Conservation (phyloP, 768 basidiomycete genomes). For the Pleurotus ostreatus region DNA sequence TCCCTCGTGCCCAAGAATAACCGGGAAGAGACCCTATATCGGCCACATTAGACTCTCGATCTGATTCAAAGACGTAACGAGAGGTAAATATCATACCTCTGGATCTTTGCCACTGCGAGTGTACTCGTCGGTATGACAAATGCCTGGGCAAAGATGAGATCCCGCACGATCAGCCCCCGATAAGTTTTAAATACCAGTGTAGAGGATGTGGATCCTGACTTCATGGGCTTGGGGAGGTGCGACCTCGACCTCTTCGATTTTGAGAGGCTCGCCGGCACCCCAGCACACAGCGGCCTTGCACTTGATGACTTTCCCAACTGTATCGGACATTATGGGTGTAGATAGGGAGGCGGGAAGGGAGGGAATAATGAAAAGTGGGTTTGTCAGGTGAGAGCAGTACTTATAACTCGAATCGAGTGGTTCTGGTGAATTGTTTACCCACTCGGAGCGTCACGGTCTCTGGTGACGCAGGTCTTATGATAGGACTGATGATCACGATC, state of each 20-base stretch:
- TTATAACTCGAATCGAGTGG: slow-evolving; percentile 1
- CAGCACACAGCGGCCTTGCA: slow-evolving; percentile 96
- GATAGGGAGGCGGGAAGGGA: slow-evolving; percentile 17
- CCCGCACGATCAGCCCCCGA: neutral
- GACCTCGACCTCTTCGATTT: slow-evolving; percentile 90
- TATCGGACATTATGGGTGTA: slow-evolving; percentile 56
- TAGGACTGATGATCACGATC: slow-evolving; percentile 7
- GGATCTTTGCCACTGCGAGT: slow-evolving; percentile 94
- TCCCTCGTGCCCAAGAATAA: slow-evolving; percentile 94
- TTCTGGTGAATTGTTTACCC: neutral
- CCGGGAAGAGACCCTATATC: slow-evolving; percentile 78
- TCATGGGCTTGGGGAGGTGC: slow-evolving; percentile 87
- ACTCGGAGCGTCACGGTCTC: slow-evolving; percentile 1
- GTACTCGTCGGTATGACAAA: slow-evolving; percentile 99
- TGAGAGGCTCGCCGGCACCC: slow-evolving; percentile 83
- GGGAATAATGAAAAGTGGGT: slow-evolving; percentile 15
- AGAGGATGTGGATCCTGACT: slow-evolving; percentile 88
- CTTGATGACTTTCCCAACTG: slow-evolving; percentile 73
- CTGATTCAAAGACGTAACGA: neutral
- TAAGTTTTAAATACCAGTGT: slow-evolving; percentile 61
- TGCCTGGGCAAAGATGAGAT: slow-evolving; percentile 40
- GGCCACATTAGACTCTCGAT: slow-evolving; percentile 11
- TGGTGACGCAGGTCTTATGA: slow-evolving; percentile 5
- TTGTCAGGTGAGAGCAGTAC: neutral
- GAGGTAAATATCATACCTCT: slow-evolving; percentile 53